Percentiles rank a stretch among this genome's conserved stretches.
These are phyloP conservation scores for Chytriomyces confervae DNA, from an alignment of 192 early-diverging fungal species.

Conservation along the genomic window DNA sequence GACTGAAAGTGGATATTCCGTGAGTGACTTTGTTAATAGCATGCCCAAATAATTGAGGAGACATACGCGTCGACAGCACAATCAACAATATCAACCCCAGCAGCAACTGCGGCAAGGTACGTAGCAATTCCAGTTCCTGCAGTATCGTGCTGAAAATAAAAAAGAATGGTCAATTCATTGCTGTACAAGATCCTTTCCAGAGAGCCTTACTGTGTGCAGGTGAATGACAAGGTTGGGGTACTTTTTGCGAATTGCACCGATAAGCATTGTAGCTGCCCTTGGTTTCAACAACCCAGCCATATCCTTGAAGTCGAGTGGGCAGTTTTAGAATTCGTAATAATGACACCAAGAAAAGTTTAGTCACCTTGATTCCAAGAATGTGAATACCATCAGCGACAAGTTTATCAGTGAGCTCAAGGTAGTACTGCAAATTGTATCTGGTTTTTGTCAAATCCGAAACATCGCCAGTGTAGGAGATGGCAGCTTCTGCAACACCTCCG, in stretches of 20 bases:
- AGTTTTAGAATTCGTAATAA: not conserved
- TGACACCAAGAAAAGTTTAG: not conserved
- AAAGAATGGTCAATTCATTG: slow-evolving; percentile 34
- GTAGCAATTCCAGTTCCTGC: slow-evolving; percentile 95
- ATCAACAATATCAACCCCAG: slow-evolving; percentile 92
- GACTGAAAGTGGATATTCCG: slow-evolving; percentile 37
- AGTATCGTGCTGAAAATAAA: slow-evolving; percentile 75
- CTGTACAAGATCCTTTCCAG: too few relatives aligned
- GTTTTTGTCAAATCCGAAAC: slow-evolving; percentile 81
- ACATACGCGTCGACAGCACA: slow-evolving; percentile 80
- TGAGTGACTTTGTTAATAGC: not conserved
- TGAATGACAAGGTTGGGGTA: slow-evolving; percentile 94
- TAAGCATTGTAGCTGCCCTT: slow-evolving; percentile 79
- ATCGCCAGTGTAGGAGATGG: slow-evolving; percentile 90
- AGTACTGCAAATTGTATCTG: slow-evolving; percentile 92
- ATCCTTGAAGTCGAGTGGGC: slow-evolving; percentile 64
- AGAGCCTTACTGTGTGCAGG: slow-evolving; percentile 70
- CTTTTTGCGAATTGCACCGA: slow-evolving; percentile 82
- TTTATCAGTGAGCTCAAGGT: slow-evolving; percentile 86
- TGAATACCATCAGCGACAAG: slow-evolving; percentile 91
- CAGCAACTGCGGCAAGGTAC: slow-evolving; percentile 90
- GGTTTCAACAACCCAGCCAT: slow-evolving; percentile 98
- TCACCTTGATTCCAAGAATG: slow-evolving; percentile 69
- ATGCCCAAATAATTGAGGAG: not conserved
- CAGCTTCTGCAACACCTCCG: slow-evolving; percentile 92